Conservation (phyloP, 805 yeast genomes). For the Saturnispora besseyi region DNA sequence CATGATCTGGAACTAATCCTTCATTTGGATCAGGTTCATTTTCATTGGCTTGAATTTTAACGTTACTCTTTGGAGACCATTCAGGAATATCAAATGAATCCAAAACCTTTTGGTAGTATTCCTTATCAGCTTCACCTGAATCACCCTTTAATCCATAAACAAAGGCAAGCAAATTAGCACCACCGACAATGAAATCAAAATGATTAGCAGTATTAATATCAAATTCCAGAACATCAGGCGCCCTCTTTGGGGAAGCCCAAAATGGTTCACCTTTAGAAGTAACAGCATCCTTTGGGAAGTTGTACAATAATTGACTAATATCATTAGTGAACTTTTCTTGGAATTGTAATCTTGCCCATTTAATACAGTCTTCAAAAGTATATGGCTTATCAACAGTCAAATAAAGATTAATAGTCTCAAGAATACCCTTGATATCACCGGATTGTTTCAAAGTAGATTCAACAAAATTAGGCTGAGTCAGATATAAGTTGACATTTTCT, state of each 20-base stretch:
- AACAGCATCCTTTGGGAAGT: slow-evolving; percentile 89
- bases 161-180: slow-evolving; percentile 84
- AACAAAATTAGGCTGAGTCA: slow-evolving; percentile 86
- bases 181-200: slow-evolving; percentile 75
- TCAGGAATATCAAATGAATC: slow-evolving; percentile 42
- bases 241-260: slow-evolving; percentile 98
- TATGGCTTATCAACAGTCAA: slow-evolving; percentile 71
- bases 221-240: slow-evolving; percentile 78
- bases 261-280: slow-evolving; percentile 88
- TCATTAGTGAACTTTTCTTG: slow-evolving; percentile 80
- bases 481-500: slow-evolving; percentile 83
- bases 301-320: slow-evolving; percentile 80
- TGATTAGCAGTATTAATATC: slow-evolving; percentile 72
- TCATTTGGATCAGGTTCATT: slow-evolving; percentile 85
- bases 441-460: slow-evolving; percentile 86
- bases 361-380: slow-evolving; percentile 85
- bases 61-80: slow-evolving; percentile 65
- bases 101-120: slow-evolving; percentile 46
- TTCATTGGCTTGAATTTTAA: slow-evolving; percentile 77
- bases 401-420: slow-evolving; percentile 70
- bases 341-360: slow-evolving; percentile 89
- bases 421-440: slow-evolving; percentile 81
- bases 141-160: slow-evolving; percentile 85
- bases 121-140: slow-evolving; percentile 39
- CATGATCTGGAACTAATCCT: slow-evolving; percentile 41